Conservation (phyloP, 192 early-diverging fungal species). For the Gryganskiella cystojenkinii region DNA sequence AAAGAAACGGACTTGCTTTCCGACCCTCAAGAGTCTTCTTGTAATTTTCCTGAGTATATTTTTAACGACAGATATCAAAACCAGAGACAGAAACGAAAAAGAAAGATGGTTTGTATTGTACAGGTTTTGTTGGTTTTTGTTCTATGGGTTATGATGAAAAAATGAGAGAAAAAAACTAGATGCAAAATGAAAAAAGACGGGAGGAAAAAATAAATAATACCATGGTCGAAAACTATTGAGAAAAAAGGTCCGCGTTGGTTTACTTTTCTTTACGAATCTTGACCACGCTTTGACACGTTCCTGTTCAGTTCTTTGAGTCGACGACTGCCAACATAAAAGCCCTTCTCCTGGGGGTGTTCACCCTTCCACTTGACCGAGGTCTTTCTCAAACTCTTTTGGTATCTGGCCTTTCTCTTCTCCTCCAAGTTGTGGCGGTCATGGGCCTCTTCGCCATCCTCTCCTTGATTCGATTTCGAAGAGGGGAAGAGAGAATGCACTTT, state of each 20-base stretch:
- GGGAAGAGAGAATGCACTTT: conserved; percentile 9
- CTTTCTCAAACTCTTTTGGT: conserved; percentile 32
- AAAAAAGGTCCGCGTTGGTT: background rate
- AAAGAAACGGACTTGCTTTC: too few species aligned
- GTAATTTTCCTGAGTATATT: too few species aligned
- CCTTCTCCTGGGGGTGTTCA: conserved; percentile 44
- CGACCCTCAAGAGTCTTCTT: too few species aligned
- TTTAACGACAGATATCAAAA: too few species aligned
- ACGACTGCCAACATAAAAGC: conserved; percentile 26
- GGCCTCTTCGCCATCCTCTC: background rate
- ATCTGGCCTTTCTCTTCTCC: conserved; percentile 17
- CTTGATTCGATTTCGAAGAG: background rate
- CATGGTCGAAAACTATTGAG: background rate
- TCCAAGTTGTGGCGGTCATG: background rate
- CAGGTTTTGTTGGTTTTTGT: background rate
- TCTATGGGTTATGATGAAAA: background rate
- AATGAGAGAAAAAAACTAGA: background rate
- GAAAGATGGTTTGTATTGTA: too few species aligned
- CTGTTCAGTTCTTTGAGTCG: conserved; percentile 30
- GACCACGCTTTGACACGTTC: conserved; percentile 19
- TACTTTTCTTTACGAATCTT: conserved; percentile 13
- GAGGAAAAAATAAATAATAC: background rate
- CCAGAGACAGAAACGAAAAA: too few species aligned
- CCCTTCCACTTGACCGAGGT: conserved; percentile 53
- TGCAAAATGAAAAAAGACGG: background rate